These are phyloP conservation scores for Pichia ethanolica DNA, from an alignment of 805 yeast genomes.

Conservation along the genomic window DNA sequence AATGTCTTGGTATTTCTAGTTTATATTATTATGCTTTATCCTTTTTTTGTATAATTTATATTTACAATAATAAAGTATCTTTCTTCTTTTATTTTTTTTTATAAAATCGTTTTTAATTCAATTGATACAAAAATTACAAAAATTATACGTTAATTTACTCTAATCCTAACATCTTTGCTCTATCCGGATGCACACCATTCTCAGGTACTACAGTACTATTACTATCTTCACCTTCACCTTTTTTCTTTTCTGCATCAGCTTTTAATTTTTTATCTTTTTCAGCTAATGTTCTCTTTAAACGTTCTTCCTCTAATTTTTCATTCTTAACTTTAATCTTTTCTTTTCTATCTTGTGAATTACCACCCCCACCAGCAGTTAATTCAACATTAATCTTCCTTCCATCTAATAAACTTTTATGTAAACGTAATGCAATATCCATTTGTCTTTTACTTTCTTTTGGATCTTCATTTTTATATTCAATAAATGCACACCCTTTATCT, in stretches of 20 bases:
- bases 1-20: no score
- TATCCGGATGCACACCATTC: conserved; percentile 54
- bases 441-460: conserved; percentile 61
- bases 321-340: conserved; percentile 76
- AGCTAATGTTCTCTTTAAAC: conserved; percentile 48
- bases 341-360: conserved; percentile 63
- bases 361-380: conserved; percentile 97
- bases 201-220: conserved; percentile 16
- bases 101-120: no score
- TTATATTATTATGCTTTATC: not conserved
- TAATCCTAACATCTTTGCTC: conserved; percentile 41
- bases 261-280: conserved; percentile 33
- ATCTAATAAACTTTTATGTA: conserved; percentile 69
- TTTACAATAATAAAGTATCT: not conserved
- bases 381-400: conserved; percentile 87
- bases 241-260: conserved; percentile 23
- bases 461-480: conserved; percentile 54
- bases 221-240: not conserved
- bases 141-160: conserved; percentile 11
- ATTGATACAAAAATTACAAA: not conserved
- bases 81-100: conserved; percentile 5
- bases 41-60: no score
- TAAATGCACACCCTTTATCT: conserved; percentile 87
- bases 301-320: conserved; percentile 62
- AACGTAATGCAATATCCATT: conserved; percentile 76